Evolutionary conservation across 2,329 filamentous ascomycete species (phyloP).

Genomic region (Thermochaetoides dissita): DNA sequence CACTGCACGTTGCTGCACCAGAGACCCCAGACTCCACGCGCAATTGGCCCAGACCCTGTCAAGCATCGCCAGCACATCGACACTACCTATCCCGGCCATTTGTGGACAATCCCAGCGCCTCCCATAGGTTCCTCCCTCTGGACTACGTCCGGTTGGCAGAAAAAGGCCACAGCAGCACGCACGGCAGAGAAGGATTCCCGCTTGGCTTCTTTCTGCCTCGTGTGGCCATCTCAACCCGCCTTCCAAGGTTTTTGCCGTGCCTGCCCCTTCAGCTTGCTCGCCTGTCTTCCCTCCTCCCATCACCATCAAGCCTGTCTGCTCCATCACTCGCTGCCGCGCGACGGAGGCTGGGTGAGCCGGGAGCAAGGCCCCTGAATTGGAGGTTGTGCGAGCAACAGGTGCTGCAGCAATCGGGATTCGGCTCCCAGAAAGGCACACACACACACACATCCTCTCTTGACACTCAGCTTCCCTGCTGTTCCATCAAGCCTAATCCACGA

Average conservation of each 20-base stretch:
- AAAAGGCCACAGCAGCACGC: neutral
- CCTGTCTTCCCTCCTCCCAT: constrained; percentile 1
- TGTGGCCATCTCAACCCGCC: neutral
- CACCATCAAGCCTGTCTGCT: neutral
- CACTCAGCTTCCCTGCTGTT: too few species aligned
- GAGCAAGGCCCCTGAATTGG: too few species aligned
- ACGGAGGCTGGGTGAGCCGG: too few species aligned
- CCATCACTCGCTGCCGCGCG: too few species aligned
- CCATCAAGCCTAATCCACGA: too few species aligned
- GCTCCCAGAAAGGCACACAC: too few species aligned
- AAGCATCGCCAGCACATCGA: constrained; percentile 22
- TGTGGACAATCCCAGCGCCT: constrained; percentile 24
- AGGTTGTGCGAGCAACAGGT: too few species aligned
- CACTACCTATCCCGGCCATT: constrained; percentile 16
- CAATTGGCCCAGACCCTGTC: constrained; percentile 18
- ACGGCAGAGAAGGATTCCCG: constrained; percentile 2
- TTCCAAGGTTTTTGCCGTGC: neutral
- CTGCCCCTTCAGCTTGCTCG: neutral
- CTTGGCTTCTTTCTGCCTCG: neutral
- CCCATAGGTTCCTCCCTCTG: constrained; percentile 12
- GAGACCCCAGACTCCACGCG: constrained; percentile 13
- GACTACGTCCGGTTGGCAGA: constrained; percentile 1
- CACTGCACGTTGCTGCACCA: constrained; percentile 17
- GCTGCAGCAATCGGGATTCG: too few species aligned
- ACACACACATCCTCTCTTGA: too few species aligned